Conservation (phyloP, 345 rosid genomes). For the Psidium guajava region DNA sequence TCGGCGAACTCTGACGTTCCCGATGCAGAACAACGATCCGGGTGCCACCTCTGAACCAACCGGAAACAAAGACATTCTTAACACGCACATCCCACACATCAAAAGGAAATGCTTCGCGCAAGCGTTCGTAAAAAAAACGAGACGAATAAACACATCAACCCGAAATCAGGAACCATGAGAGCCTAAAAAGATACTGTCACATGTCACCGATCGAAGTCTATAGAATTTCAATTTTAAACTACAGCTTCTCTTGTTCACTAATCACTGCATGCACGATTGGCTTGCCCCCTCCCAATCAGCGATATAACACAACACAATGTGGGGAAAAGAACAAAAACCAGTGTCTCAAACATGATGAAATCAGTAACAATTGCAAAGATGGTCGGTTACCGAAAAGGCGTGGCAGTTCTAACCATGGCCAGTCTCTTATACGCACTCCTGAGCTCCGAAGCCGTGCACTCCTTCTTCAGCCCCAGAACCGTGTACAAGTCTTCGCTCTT, state of each 20-base stretch:
- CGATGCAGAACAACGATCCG: slow-evolving; percentile 85
- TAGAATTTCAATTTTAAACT: neutral
- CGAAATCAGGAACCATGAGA: neutral
- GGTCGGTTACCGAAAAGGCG: neutral
- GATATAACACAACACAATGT: neutral
- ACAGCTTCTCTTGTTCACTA: neutral
- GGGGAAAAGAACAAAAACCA: neutral
- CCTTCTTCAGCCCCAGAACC: slow-evolving; percentile 56
- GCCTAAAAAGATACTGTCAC: neutral
- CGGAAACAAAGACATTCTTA: neutral
- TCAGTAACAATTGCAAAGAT: neutral
- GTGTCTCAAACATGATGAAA: neutral
- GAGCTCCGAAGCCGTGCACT: slow-evolving; percentile 67
- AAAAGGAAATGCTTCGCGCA: neutral
- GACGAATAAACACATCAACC: neutral
- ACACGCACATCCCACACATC: neutral
- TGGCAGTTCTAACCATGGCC: slow-evolving; percentile 47
- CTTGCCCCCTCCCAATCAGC: neutral
- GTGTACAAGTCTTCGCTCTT: slow-evolving; percentile 46
- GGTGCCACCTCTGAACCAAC: slow-evolving; percentile 76
- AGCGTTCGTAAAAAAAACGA: neutral
- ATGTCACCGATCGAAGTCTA: neutral
- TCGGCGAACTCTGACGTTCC: slow-evolving; percentile 49
- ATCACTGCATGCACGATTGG: neutral
- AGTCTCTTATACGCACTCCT: slow-evolving; percentile 80